These are phyloP conservation scores for Jatropha curcas DNA, from an alignment of 345 rosid species.

Conservation along the genomic window DNA sequence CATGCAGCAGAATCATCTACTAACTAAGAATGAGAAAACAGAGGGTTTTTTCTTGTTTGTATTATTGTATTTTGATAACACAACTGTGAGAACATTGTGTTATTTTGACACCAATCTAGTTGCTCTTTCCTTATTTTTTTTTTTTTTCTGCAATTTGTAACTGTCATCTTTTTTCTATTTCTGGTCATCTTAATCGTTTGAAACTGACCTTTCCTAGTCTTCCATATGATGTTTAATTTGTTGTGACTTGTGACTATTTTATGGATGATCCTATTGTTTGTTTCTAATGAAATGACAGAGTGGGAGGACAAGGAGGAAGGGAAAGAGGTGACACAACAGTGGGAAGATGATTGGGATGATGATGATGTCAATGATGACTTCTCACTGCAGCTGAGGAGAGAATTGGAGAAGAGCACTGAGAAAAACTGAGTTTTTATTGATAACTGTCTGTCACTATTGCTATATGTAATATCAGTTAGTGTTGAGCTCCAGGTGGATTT, in stretches of 20 bases:
- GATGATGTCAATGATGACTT: conserved; percentile 91
- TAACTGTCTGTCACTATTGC: not conserved
- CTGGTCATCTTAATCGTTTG: not conserved
- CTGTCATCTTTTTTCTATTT: not conserved
- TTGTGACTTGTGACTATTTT: not conserved
- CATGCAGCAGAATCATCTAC: conserved; percentile 4
- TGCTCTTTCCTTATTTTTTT: not conserved
- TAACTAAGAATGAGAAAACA: not conserved
- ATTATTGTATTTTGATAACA: too few species aligned
- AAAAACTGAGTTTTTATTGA: conserved; percentile 31
- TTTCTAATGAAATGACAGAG: conserved; percentile 35
- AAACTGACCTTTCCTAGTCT: not conserved
- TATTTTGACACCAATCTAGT: not conserved
- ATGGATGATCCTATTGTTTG: not conserved
- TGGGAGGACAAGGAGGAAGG: conserved; percentile 79
- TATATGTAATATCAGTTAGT: not conserved
- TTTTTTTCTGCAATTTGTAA: not conserved
- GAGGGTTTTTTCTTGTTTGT: too few species aligned
- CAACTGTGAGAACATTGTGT: too few species aligned
- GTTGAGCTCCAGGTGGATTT: conserved; percentile 2
- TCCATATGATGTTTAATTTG: not conserved
- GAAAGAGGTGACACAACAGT: conserved; percentile 76
- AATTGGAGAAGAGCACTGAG: conserved; percentile 55
- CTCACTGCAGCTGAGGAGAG: conserved; percentile 83
- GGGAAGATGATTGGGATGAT: conserved; percentile 99